Conservation (phyloP, 106 monocot genomes). For the Acanthochlamys bracteata region DNA sequence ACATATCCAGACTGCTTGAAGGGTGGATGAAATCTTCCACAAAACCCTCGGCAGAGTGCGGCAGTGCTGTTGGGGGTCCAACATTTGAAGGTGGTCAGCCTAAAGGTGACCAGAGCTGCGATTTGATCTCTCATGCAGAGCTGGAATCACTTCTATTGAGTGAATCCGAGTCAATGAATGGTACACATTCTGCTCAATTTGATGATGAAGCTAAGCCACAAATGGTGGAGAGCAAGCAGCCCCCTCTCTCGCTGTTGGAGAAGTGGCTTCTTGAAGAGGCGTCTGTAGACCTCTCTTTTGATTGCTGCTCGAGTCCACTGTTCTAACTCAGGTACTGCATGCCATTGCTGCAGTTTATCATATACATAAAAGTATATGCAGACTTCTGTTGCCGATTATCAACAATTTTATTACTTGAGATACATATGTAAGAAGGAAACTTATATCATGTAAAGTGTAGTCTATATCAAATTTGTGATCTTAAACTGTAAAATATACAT, state of each 20-base stretch:
- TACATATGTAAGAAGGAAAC: too few species aligned
- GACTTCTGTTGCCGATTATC: too few species aligned
- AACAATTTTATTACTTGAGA: too few species aligned
- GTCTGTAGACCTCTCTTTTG: conserved; percentile 19
- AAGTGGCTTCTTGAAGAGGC: conserved; percentile 49
- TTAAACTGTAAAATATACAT: too few species aligned
- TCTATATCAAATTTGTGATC: too few species aligned
- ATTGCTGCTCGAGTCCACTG: conserved; percentile 18
- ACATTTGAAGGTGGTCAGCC: background rate
- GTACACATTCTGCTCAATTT: background rate
- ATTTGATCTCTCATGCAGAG: conserved; percentile 5
- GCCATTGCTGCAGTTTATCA: too few species aligned
- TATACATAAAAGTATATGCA: too few species aligned
- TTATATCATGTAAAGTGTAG: too few species aligned
- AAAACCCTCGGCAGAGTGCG: conserved; percentile 4
- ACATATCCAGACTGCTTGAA: conserved; percentile 46
- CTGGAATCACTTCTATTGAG: conserved; percentile 13
- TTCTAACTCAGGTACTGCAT: conserved; percentile 6
- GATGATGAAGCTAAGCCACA: conserved; percentile 12
- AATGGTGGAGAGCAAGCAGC: background rate
- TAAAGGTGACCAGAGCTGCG: background rate
- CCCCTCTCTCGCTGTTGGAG: conserved; percentile 35
- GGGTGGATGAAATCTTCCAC: conserved; percentile 34
- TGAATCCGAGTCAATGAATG: conserved; percentile 8
- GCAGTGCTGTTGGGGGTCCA: background rate